Percentiles rank a stretch among this genome's conserved stretches.
Evolutionary conservation across 441 rosid genomes (phyloP).

Genomic region (Gossypium gossypioides): DNA sequence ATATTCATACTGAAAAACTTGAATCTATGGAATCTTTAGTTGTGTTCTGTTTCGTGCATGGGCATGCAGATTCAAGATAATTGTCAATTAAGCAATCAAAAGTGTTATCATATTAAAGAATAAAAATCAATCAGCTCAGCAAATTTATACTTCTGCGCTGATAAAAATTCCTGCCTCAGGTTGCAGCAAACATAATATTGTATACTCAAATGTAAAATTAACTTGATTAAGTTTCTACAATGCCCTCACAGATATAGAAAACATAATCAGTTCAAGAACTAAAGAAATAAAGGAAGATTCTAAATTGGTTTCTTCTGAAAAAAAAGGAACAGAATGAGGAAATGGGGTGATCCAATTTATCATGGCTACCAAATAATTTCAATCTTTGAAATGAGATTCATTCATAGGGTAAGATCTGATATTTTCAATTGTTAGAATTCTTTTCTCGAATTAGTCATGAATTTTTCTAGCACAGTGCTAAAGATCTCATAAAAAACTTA

Average conservation of each 20-base stretch:
- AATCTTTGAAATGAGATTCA: background rate
- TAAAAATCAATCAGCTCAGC: background rate
- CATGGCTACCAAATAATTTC: background rate
- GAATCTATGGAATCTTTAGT: background rate
- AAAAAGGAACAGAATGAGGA: conserved; percentile 1
- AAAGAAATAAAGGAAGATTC: background rate
- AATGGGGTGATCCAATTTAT: background rate
- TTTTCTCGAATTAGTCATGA: background rate
- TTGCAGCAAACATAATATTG: background rate
- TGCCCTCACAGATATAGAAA: background rate
- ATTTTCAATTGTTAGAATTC: background rate
- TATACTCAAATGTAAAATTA: background rate
- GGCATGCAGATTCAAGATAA: background rate
- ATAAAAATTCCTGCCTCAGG: background rate
- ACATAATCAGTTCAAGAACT: background rate
- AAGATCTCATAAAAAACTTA: background rate
- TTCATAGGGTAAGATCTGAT: background rate
- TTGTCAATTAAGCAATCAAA: conserved; percentile 4
- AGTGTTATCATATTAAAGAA: background rate
- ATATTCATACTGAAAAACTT: background rate
- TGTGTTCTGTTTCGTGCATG: background rate
- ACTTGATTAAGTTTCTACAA: background rate
- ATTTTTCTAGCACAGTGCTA: background rate
- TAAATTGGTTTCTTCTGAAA: background rate
- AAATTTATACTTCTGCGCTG: background rate